These are phyloP conservation scores for Clohesyomyces aquaticus DNA, from an alignment of 495 filamentous ascomycete genomes.

Conservation along the genomic window DNA sequence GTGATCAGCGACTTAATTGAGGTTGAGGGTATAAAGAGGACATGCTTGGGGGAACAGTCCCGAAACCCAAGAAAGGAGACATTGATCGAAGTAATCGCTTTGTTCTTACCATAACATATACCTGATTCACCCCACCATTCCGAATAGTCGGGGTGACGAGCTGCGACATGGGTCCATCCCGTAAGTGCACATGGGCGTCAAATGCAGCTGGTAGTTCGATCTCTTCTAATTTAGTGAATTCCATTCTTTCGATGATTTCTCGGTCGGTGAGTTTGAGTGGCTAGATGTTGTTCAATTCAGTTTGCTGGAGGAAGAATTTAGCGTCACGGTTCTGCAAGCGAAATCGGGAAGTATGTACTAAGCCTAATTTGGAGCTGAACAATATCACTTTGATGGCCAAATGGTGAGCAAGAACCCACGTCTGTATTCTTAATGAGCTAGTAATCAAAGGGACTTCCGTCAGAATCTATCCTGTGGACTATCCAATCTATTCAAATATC, in stretches of 20 bases:
- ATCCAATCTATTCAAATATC: too few relatives aligned
- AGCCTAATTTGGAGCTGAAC: neutral
- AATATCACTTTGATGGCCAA: too few relatives aligned
- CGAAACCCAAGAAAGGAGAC: neutral
- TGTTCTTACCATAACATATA: constrained; percentile 74
- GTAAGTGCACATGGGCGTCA: constrained; percentile 60
- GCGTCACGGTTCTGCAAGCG: neutral
- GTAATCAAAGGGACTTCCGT: too few relatives aligned
- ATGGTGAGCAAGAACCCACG: too few relatives aligned
- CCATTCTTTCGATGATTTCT: constrained; percentile 1
- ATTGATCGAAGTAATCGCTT: neutral
- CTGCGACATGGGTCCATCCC: constrained; percentile 80
- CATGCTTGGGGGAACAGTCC: neutral
- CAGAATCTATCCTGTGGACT: too few relatives aligned
- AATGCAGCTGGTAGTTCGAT: constrained; percentile 72
- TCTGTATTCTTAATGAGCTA: too few relatives aligned
- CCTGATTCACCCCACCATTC: constrained; percentile 74
- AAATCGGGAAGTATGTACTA: constrained; percentile 12
- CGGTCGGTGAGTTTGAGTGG: neutral
- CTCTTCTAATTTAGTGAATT: constrained; percentile 21
- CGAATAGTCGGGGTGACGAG: constrained; percentile 77
- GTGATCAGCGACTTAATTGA: constrained; percentile 47
- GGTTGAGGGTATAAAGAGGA: neutral
- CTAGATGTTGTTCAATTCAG: neutral
- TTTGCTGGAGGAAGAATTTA: neutral